Base-by-base conservation (phyloP, 345 rosid genomes). In the Populus euphratica region DNA sequence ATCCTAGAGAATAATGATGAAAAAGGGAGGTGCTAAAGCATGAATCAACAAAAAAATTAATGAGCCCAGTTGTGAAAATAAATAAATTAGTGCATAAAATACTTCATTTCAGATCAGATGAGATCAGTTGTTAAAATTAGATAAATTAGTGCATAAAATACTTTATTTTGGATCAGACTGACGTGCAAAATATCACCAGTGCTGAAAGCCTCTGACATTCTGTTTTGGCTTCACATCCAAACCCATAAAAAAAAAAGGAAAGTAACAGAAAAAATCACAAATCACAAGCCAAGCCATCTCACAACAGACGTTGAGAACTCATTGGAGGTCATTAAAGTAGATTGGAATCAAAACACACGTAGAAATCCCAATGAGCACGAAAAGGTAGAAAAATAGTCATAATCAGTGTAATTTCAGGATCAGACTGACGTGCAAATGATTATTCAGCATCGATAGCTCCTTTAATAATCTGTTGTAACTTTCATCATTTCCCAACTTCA, bases 371-470 rank as follows among this genome's bases (percentile, higher is more conserved):
- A 16, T 43, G 31, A 39, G 44, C 69, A 33, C 20, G n/a, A 73
- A 17, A 61, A 54, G 14, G 71, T 23, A 38, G 49, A 38, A 73
- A 67, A 10, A 54, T 14, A 65, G 12, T 29, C 29, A 20, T 3
- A 38, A 71, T 27, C 31, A 47, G 21, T 23, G 38, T 72, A 47
- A 76, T 61, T n/a, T 50, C 69, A 72, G 82, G 90, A 87, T 87
- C 91, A 83, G 88, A 91, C 93, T 88, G 90, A 87, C 90, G 85
- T 88, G 93, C 90, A 89, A 88, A 65, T 27, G 17, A 33, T 59
- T 43, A 81, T 67, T 91, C 93, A 87, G 87, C 89, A 89, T 6
- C 20, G 85, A 78, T 81, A 47, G 27, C 69, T 85, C 87, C 85
- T 88, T 68, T 77, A 90, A 81, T 49, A 81, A 76, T 83, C 70